Evolutionary conservation across 768 basidiomycete genomes (phyloP).

Genomic region (Collybia sordida): DNA sequence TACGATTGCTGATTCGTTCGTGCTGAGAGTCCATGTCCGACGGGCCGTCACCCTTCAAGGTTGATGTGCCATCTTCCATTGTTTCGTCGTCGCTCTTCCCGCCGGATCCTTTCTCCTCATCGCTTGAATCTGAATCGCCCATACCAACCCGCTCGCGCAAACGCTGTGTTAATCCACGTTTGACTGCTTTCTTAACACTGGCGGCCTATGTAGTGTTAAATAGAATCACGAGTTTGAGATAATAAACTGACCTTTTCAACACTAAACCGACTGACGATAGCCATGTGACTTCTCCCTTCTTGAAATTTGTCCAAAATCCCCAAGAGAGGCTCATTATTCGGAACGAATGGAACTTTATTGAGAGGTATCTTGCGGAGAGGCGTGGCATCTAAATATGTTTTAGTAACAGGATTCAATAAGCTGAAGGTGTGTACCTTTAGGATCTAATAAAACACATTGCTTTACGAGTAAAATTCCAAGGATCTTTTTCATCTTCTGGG

Average conservation of each 20-base stretch:
- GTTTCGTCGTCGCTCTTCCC: slow-evolving; percentile 29
- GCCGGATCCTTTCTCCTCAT: slow-evolving; percentile 25
- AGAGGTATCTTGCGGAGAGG: slow-evolving; percentile 83
- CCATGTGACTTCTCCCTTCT: slow-evolving; percentile 90
- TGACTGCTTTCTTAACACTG: slow-evolving; percentile 84
- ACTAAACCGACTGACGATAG: slow-evolving; percentile 80
- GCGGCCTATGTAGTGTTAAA: slow-evolving; percentile 41
- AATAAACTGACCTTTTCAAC: slow-evolving; percentile 47
- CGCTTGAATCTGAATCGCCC: slow-evolving; percentile 56
- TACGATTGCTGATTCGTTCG: background rate
- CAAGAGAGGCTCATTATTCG: slow-evolving; percentile 81
- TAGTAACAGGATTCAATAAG: background rate
- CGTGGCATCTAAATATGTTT: slow-evolving; percentile 56
- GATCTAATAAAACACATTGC: slow-evolving; percentile 81
- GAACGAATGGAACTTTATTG: slow-evolving; percentile 85
- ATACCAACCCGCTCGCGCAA: slow-evolving; percentile 75
- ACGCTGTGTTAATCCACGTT: slow-evolving; percentile 76
- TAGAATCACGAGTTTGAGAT: background rate
- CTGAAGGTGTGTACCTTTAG: slow-evolving; percentile 52
- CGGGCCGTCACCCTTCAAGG: slow-evolving; percentile 21
- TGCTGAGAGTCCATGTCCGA: slow-evolving; percentile 16
- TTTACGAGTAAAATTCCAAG: slow-evolving; percentile 87
- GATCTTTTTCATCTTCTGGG: slow-evolving; percentile 73
- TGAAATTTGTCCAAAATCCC: slow-evolving; percentile 88
- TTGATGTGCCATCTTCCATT: slow-evolving; percentile 27